Evolutionary conservation across 1,284 basidiomycete genomes (phyloP), one percentile per base, ranked within the genome.

Genomic region (Cystobasidium sp.): DNA sequence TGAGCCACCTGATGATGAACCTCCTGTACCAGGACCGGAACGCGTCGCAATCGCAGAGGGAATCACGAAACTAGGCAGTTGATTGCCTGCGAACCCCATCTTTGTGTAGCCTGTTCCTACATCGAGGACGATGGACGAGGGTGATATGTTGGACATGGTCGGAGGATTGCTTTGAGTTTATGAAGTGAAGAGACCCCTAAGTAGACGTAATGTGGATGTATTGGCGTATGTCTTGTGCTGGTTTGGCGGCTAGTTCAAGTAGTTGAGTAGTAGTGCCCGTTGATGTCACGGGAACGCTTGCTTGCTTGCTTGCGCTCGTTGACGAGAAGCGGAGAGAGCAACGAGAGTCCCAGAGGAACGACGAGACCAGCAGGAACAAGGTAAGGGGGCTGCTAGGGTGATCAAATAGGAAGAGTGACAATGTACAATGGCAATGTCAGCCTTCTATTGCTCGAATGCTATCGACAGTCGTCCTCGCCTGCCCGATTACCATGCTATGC

Each of bases 51-150:
- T 97, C 43, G 93, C 93, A n/a, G 94, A 97, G 4, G 94, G 94
- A 81, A 96, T 95, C 37, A 96, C 94, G 81, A 97, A 99, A 10
- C 94, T 98, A 56, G 96, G 97, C 84, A 98, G 95, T 71, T 94
- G 97, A 85, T 99, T 99, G 71, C 97, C 97, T 67, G 97, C 96
- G 84, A 97, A 99, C 61, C 94, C 96, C 84, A 97, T 91, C 88
- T 98, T 98, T 31, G 94, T 96, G 84, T 88, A 97, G 20, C 96
- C 96, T 61, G 95, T 98, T 72, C 96, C 96, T 37, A 74, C 62
- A 75, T 72, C 69, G 69, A 72, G 69, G 37, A 72, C 69, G 62
- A 72, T 72, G 62, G 69, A 72, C 39, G 69, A 52, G 39, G 61
- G 44, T n/a, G 47, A 55, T 18, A 59, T 64, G 62, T 49, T 61